These are phyloP conservation scores for Coemansia reversa DNA, from an alignment of 192 early-diverging fungal genomes.

Conservation along the genomic window DNA sequence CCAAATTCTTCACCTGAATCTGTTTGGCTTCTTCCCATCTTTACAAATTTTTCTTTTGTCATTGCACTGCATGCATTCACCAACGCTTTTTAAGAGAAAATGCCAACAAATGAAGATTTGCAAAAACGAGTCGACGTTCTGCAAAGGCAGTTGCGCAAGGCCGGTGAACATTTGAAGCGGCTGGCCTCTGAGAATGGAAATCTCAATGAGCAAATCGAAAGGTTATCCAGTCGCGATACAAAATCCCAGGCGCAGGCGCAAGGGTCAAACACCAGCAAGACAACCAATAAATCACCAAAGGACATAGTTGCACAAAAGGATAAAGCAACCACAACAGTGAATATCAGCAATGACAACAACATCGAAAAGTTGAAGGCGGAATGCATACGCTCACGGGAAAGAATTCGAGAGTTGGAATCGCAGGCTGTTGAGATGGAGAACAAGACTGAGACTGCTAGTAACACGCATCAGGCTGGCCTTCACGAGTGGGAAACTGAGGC, in stretches of 20 bases:
- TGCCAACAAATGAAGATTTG: conserved; percentile 38
- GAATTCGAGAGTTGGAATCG: conserved; percentile 24
- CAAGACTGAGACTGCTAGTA: not conserved
- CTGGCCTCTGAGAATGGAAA: conserved; percentile 58
- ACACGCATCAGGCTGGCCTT: conserved; percentile 5
- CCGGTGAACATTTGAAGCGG: conserved; percentile 52
- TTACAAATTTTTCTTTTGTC: not conserved
- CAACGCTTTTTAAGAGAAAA: conserved; percentile 5
- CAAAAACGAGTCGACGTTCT: conserved; percentile 52
- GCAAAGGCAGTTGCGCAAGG: conserved; percentile 53
- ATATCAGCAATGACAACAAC: not conserved
- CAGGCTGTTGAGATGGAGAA: conserved; percentile 20
- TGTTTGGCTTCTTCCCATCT: not conserved
- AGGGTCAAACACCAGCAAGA: conserved; percentile 15
- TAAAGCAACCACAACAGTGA: conserved; percentile 20
- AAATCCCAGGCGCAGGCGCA: conserved; percentile 26
- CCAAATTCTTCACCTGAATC: not conserved
- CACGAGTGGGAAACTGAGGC: conserved; percentile 40
- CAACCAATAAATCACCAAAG: conserved; percentile 1
- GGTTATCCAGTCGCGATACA: conserved; percentile 27
- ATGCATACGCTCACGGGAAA: conserved; percentile 10
- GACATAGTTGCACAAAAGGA: not conserved
- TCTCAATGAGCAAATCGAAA: conserved; percentile 47
- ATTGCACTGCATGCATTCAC: not conserved
- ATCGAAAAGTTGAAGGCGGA: conserved; percentile 7